Conservation (phyloP, 495 filamentous ascomycete species). For the Mycothermus thermophilus region DNA sequence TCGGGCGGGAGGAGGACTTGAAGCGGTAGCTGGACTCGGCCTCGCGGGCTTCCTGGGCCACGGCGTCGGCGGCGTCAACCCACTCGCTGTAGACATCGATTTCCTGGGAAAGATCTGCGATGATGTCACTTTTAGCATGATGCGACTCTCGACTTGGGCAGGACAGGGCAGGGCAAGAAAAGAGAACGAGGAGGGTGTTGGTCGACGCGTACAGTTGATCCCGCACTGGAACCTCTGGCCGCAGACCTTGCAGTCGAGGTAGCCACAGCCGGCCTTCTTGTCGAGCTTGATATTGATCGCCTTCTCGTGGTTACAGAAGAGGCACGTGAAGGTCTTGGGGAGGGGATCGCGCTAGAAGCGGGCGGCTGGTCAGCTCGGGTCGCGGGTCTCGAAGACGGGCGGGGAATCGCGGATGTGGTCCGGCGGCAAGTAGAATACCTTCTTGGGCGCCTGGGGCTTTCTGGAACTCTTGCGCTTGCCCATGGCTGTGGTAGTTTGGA, state of each 20-base stretch:
- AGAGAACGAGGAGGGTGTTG: neutral
- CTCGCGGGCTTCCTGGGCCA: slow-evolving; percentile 26
- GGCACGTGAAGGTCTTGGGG: slow-evolving; percentile 79
- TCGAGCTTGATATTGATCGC: slow-evolving; percentile 79
- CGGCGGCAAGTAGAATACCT: slow-evolving; percentile 51
- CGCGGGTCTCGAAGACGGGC: neutral
- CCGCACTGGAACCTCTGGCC: slow-evolving; percentile 83
- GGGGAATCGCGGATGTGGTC: neutral
- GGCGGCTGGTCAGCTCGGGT: neutral
- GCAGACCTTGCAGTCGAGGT: slow-evolving; percentile 80
- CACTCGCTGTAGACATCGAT: slow-evolving; percentile 97
- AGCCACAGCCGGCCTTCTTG: slow-evolving; percentile 75
- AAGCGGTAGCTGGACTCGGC: slow-evolving; percentile 1
- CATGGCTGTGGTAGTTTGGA: slow-evolving; percentile 27
- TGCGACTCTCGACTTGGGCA: neutral
- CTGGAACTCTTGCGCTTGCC: slow-evolving; percentile 88
- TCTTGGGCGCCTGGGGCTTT: slow-evolving; percentile 71
- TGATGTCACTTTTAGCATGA: neutral
- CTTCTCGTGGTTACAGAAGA: slow-evolving; percentile 96
- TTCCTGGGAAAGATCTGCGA: slow-evolving; percentile 63
- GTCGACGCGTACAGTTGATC: slow-evolving; percentile 63
- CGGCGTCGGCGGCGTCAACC: slow-evolving; percentile 75
- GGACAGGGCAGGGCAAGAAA: neutral
- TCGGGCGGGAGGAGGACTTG: slow-evolving; percentile 6
- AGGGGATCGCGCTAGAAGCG: slow-evolving; percentile 62